Evolutionary conservation across 495 filamentous ascomycete species (phyloP).

Genomic region (Neurospora sp.): DNA sequence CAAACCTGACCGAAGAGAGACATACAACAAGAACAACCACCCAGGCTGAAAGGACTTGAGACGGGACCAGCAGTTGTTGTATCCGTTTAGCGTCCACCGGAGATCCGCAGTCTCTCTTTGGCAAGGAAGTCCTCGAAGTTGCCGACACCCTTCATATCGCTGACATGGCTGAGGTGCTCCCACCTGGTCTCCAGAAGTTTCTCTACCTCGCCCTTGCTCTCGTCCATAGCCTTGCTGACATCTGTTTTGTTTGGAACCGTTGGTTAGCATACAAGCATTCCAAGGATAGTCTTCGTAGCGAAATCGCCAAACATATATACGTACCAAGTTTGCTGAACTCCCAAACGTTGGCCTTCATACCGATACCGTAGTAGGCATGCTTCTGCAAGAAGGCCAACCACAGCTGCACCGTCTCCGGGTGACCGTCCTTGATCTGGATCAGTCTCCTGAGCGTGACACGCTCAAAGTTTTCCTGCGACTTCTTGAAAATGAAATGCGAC

Average conservation of each 20-base stretch:
- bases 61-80: neutral
- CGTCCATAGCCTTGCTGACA: conserved; percentile 57
- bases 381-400: conserved; percentile 90
- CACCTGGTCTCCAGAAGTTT: conserved; percentile 52
- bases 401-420: conserved; percentile 75
- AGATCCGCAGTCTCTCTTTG: conserved; percentile 34
- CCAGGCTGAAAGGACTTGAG: neutral
- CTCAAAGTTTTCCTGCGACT: conserved; percentile 96
- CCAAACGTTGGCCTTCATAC: conserved; percentile 98
- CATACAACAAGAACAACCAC: conserved; percentile 1
- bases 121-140: conserved; percentile 47
- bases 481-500: conserved; percentile 88
- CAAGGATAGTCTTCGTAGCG: neutral
- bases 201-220: conserved; percentile 45
- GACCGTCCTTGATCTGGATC: conserved; percentile 88
- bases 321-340: conserved; percentile 64
- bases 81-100: conserved; percentile 17
- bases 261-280: neutral
- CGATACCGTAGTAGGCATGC: conserved; percentile 84
- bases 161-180: conserved; percentile 50
- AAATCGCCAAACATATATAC: conserved; percentile 7
- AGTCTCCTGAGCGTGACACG: conserved; percentile 74
- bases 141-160: conserved; percentile 38
- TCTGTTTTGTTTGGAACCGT: conserved; percentile 31
- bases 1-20: neutral